Evolutionary conservation across 495 filamentous ascomycete genomes (phyloP), one percentile per base, ranked within the genome.

Genomic region (Stereocaulon alpinum): DNA sequence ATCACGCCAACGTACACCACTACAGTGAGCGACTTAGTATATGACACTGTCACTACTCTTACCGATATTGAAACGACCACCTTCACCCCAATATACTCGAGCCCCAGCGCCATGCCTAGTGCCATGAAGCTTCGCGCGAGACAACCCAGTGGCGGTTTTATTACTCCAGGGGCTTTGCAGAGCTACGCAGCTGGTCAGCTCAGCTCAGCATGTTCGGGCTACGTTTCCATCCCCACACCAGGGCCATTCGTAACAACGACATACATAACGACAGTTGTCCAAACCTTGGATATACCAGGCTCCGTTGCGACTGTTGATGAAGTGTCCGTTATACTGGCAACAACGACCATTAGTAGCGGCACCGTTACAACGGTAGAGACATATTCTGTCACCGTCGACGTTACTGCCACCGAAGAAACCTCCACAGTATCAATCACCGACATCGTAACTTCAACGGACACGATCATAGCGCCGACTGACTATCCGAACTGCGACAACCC

Each of bases 201-300:
- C 42, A 63, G 54, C 41, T 50, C 61, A 17, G 61, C 61, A n/a
- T 63, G 61, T 40, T 57, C 52, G 27, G 43, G 22, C 7, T 45
- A 55, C 56, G n/a, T 29, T 9, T 18, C 15, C 10, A 24, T 22
- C 14, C 40, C 55, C 1, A 45, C 20, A 18, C n/a, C 45, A 4
- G 9, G 22, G 1, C 47, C 56, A n/a, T 49, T 44, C 18, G 32
- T 42, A 17, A 59, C 48, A 1, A 63, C 49, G 20, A 43, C 15
- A 10, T 11, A 17, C 47, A 40, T 20, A 12, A 55, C 40, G 15
- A 52, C 49, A 11, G 40, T 51, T n/a, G 14, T 54, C 40, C 15
- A 27, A 4, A 54, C 30, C 3, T 51, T 17, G 9, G 10, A 34
- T 10, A 51, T 6, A 10, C 17, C 29, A 15, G 5, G 15, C 12